Evolutionary conservation across 2,329 filamentous ascomycete species (phyloP).

Genomic region (Anthostomella pinea): DNA sequence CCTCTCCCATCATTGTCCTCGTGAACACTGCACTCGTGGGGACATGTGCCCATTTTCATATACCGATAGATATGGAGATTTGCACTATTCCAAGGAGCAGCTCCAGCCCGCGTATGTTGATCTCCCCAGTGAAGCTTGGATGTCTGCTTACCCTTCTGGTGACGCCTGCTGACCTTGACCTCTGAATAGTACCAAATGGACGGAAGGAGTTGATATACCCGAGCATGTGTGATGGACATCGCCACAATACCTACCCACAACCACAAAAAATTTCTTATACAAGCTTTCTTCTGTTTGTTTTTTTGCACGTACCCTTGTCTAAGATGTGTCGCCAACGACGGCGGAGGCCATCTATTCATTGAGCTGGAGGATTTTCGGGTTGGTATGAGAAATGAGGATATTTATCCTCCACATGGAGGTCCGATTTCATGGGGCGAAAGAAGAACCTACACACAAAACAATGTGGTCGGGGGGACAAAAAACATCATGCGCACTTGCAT

Average conservation of each 20-base stretch:
- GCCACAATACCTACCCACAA: neutral
- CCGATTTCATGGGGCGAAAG: too few species aligned
- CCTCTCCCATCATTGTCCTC: constrained; percentile 34
- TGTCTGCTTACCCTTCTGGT: too few species aligned
- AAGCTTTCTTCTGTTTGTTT: neutral
- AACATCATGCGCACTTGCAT: too few species aligned
- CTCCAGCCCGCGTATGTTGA: constrained; percentile 27
- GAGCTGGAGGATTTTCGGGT: too few species aligned
- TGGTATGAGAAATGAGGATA: too few species aligned
- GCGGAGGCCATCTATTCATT: too few species aligned
- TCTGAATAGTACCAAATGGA: constrained; percentile 27
- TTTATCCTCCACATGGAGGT: too few species aligned
- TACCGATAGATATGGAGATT: constrained; percentile 29
- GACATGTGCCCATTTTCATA: constrained; percentile 28
- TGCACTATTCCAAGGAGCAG: constrained; percentile 32
- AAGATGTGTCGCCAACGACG: too few species aligned
- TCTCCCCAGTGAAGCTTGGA: too few species aligned
- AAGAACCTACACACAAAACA: too few species aligned
- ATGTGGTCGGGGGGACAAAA: too few species aligned
- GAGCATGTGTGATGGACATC: constrained; percentile 49
- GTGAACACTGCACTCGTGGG: constrained; percentile 24
- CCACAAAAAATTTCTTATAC: constrained; percentile 1
- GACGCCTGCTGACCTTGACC: too few species aligned
- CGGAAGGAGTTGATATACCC: constrained; percentile 36
- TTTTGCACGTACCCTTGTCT: constrained; percentile 3